Evolutionary conservation across 2,329 filamentous ascomycete genomes (phyloP).

Genomic region (Cladorrhinum sp.): DNA sequence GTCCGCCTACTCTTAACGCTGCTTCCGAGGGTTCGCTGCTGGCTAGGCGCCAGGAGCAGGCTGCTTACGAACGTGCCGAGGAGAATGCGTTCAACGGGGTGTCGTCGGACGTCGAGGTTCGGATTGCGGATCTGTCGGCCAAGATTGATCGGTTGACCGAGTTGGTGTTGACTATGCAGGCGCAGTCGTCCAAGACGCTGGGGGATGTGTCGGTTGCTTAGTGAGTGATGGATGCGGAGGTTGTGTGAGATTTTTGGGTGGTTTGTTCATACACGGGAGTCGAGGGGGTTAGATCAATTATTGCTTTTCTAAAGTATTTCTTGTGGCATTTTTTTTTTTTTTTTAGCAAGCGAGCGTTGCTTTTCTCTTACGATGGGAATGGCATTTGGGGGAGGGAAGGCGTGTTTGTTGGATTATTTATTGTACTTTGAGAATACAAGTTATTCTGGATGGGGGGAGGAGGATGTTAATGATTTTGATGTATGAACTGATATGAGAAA

Average conservation of each 20-base stretch:
- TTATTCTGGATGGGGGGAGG: too few relatives aligned
- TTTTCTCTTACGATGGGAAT: neutral
- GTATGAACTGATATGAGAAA: too few relatives aligned
- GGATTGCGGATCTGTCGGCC: slow-evolving; percentile 51
- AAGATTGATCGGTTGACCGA: slow-evolving; percentile 60
- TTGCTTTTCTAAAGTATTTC: neutral
- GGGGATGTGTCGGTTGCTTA: slow-evolving; percentile 19
- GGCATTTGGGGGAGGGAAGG: too few relatives aligned
- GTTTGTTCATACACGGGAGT: neutral
- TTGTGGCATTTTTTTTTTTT: neutral
- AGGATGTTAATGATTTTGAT: too few relatives aligned
- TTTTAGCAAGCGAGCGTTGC: neutral
- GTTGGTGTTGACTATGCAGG: slow-evolving; percentile 49
- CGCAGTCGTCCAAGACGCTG: slow-evolving; percentile 22
- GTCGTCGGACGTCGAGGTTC: slow-evolving; percentile 42
- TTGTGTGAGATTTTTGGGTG: neutral
- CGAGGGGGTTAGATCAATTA: neutral
- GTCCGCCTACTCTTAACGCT: neutral
- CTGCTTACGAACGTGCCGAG: slow-evolving; percentile 22
- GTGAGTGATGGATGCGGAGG: neutral
- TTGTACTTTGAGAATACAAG: too few relatives aligned
- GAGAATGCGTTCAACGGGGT: slow-evolving; percentile 28
- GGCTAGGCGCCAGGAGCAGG: slow-evolving; percentile 6
- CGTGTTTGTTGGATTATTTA: too few relatives aligned
- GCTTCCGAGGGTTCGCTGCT: neutral